These are phyloP conservation scores for Capsicum rhomboideum DNA, from an alignment of 257 asterid species.

Conservation along the genomic window DNA sequence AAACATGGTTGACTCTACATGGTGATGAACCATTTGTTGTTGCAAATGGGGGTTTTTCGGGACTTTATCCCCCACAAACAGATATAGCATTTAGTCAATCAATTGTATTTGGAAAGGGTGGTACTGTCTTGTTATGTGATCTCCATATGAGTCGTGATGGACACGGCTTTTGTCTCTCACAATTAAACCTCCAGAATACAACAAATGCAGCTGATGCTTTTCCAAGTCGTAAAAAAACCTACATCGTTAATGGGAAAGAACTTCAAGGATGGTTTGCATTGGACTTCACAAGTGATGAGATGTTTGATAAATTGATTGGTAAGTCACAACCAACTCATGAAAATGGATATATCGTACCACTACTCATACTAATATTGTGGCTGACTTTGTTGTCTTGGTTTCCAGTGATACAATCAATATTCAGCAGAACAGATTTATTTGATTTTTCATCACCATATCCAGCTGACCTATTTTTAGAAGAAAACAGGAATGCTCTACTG, in stretches of 20 bases:
- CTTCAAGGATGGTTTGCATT: conserved; percentile 61
- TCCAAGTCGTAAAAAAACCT: conserved; percentile 43
- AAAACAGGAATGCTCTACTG: conserved; percentile 20
- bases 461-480: conserved; percentile 26
- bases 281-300: conserved; percentile 34
- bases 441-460: conserved; percentile 2
- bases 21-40: conserved; percentile 36
- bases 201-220: conserved; percentile 35
- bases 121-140: conserved; percentile 65
- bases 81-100: conserved; percentile 31
- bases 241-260: conserved; percentile 50
- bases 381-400: background rate
- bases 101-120: conserved; percentile 25
- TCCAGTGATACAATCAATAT: background rate
- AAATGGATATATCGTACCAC: background rate
- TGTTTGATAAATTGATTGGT: conserved; percentile 43
- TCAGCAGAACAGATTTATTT: conserved; percentile 1
- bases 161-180: conserved; percentile 44
- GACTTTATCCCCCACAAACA: conserved; percentile 62
- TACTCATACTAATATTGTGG: background rate
- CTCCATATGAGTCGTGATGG: conserved; percentile 64
- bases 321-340: conserved; percentile 9
- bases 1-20: conserved; percentile 64
- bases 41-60: conserved; percentile 62
- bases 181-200: conserved; percentile 48